A percentile compares a stretch with the other conserved stretches of the same genome.
These are phyloP conservation scores for Fraxinus americana DNA, from an alignment of 257 asterid species.

Conservation along the genomic window DNA sequence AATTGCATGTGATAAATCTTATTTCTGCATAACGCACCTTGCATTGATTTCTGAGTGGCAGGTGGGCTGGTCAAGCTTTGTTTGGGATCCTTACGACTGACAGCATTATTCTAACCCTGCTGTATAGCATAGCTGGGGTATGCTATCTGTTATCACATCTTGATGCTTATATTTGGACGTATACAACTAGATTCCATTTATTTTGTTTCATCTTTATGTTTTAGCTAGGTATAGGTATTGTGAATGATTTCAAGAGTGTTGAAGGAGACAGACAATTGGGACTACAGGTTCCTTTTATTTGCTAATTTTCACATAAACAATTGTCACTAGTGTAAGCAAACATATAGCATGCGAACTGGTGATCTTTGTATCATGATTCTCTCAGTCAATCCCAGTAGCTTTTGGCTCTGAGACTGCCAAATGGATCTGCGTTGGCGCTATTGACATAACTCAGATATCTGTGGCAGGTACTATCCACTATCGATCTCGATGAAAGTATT, in stretches of 20 bases:
- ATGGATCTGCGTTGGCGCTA: conserved; percentile 97
- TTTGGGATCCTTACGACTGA: conserved; percentile 90
- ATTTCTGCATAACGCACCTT: conserved; percentile 19
- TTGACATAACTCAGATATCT: conserved; percentile 86
- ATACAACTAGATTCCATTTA: background rate
- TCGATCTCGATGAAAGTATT: background rate
- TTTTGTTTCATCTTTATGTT: conserved; percentile 16
- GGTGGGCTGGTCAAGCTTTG: conserved; percentile 99
- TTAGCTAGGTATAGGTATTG: conserved; percentile 94
- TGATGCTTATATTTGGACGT: conserved; percentile 11
- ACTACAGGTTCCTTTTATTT: conserved; percentile 61
- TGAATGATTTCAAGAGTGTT: conserved; percentile 91
- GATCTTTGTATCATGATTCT: conserved; percentile 12
- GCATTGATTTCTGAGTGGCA: conserved; percentile 32
- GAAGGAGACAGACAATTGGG: conserved; percentile 96
- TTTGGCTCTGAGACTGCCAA: conserved; percentile 93
- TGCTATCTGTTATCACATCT: conserved; percentile 18
- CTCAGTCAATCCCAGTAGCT: conserved; percentile 94
- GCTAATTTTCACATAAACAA: background rate
- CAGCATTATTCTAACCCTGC: conserved; percentile 73
- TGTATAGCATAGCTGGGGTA: conserved; percentile 97
- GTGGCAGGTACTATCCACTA: conserved; percentile 64
- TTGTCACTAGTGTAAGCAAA: background rate
- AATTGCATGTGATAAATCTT: background rate
- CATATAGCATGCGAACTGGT: conserved; percentile 4